Conservation (phyloP, 2,329 filamentous ascomycete genomes). For the Plenodomus tracheiphilus region DNA sequence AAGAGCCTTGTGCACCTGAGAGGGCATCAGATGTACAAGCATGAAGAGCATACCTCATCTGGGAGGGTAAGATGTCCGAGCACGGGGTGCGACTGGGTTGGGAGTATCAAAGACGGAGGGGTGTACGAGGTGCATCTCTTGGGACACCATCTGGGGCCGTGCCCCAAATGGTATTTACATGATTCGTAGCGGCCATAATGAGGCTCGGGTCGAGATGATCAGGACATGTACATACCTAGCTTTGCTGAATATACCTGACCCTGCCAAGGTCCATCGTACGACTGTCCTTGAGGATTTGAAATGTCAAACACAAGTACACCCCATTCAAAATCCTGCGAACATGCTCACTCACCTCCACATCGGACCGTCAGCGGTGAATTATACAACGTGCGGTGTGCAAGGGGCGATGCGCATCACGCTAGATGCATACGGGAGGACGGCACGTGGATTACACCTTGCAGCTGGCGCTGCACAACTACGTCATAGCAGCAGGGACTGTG, state of each 20-base stretch:
- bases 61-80: not conserved
- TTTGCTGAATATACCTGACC: too few species aligned
- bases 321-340: too few species aligned
- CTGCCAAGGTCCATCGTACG: too few species aligned
- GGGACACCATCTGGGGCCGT: constrained; percentile 1
- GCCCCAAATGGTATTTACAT: too few species aligned
- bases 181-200: not conserved
- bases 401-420: not conserved
- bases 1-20: constrained; percentile 3
- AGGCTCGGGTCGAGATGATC: too few species aligned
- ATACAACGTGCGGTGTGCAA: not conserved
- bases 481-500: not conserved
- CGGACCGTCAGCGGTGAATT: not conserved
- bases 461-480: not conserved
- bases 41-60: not conserved
- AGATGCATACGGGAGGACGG: not conserved
- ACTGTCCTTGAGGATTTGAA: too few species aligned
- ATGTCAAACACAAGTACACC: too few species aligned
- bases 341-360: not conserved
- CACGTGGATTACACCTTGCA: not conserved
- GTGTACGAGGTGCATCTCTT: constrained; percentile 2
- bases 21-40: constrained; percentile 4
- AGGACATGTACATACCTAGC: too few species aligned
- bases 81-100: constrained; percentile 3
- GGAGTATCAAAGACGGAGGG: not conserved